Conservation (phyloP, 129 eudicot genomes). For the Heracleum sosnowskyi region DNA sequence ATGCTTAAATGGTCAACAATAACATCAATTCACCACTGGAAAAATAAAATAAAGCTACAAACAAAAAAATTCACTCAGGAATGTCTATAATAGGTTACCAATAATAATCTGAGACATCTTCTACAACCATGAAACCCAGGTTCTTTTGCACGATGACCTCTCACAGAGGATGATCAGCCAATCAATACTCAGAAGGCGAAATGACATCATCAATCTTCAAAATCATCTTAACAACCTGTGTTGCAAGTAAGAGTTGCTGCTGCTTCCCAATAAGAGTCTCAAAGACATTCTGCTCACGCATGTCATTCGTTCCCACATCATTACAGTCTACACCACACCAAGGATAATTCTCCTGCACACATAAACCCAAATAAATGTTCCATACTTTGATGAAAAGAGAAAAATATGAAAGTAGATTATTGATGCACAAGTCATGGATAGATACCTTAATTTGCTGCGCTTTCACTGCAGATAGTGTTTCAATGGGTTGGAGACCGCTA, state of each 20-base stretch:
- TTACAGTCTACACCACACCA: slow-evolving; percentile 95
- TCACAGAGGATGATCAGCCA: background rate
- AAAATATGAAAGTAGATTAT: background rate
- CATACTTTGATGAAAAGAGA: background rate
- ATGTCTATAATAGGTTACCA: slow-evolving; percentile 7
- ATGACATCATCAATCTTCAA: slow-evolving; percentile 95
- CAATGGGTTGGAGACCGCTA: slow-evolving; percentile 93
- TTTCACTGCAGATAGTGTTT: slow-evolving; percentile 86
- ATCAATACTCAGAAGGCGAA: slow-evolving; percentile 73
- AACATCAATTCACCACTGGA: slow-evolving; percentile 13
- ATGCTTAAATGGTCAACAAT: background rate
- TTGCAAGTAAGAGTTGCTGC: slow-evolving; percentile 92
- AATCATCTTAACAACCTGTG: slow-evolving; percentile 98
- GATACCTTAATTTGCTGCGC: slow-evolving; percentile 93
- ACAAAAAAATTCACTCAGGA: slow-evolving; percentile 11
- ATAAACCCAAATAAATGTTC: background rate
- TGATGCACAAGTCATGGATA: background rate
- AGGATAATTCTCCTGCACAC: slow-evolving; percentile 66
- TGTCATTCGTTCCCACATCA: slow-evolving; percentile 85
- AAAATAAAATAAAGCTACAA: slow-evolving; percentile 13
- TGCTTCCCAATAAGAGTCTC: slow-evolving; percentile 95
- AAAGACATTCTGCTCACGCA: slow-evolving; percentile 94
- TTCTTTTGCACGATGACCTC: slow-evolving; percentile 21
- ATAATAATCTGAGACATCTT: background rate
- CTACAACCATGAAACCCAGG: slow-evolving; percentile 9